Evolutionary conservation across 1,139 yeast genomes (phyloP), one percentile per base, ranked within the genome.

Genomic region (Taphrina betulina): DNA sequence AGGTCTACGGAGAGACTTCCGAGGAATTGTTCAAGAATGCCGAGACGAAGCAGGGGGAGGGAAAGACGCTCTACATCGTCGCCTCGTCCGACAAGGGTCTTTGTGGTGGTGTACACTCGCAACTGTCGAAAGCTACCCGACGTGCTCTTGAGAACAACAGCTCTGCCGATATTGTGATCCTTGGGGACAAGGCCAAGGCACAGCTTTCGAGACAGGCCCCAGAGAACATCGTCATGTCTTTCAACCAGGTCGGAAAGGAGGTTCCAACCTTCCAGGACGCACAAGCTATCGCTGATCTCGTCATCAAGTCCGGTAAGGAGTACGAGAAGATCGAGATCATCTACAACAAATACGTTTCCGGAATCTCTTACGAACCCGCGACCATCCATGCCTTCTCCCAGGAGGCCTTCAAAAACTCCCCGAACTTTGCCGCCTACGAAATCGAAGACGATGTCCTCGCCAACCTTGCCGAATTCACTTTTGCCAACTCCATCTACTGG

Each of bases 21-120:
- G 67, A 78, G 63, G 90, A 85, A 71, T 87, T 92, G 68, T 86
- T 77, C 74, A 76, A 79, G 66, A 81, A 84, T 71, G 84, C 96
- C 61, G 95, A 88, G 75, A 85, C 95, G 62, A 72, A 74, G 57
- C 78, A 78, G 62, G 68, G 69, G 51, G 73, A 74, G 54, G 78
- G 78, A 60, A 82, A 80, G 68, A 81, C 85, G 67, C 80, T 92
- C 69, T 73, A 88, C 66, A 77, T 92, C 67, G 96, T 90, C 61
- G 82, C 88, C 64, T 85, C 97, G 54, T 89, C 97, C 59, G 98
- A 92, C 78, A 92, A 92, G 78, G 98, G 98, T 69, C 81, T 92
- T 69, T 92, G 98, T 81, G 98, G 98, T 67, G 90, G 97, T 53
- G 88, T 92, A 69, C 98, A 92, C 77, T 80, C 98, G 53, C 95